Evolutionary conservation across 768 basidiomycete genomes (phyloP), one percentile per base, ranked within the genome.

Genomic region (Calvatia gigantea): DNA sequence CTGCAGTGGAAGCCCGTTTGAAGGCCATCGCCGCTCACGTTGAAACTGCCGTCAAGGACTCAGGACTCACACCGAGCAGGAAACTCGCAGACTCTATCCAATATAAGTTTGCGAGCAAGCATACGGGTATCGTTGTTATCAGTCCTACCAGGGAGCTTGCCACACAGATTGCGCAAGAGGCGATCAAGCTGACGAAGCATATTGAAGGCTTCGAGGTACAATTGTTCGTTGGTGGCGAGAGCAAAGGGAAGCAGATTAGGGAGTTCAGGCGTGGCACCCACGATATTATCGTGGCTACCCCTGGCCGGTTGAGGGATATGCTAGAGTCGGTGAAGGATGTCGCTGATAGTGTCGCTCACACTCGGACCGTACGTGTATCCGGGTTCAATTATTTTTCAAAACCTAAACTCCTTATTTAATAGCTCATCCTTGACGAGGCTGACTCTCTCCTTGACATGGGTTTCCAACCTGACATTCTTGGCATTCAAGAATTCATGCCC

Each of bases 391-490:
- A 23, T 9, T 17, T 51, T 25, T 44, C 25, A 50, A 23, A 32
- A 32, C 6, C 37, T 44, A 44, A 17, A 19, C 54, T 21, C 39
- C 15, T 25, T 28, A 17, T 32, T 54, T 33, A 19, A 32, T 58
- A 93, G 90, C 79, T 98, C 50, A 79, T 98, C 57, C 75, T 98
- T 55, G 97, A 98, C 64, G 93, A 97, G 67, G 91, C 93, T 9
- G 94, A 98, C 64, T 91, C 88, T 0, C 76, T 96, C 11, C 76
- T 98, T 9, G 91, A 94, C 54, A 89, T 94, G 87, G 94, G 94
- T 61, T 97, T 96, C 81, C 81, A 88, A 3, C 81, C 86, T 21
- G 94, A 96, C 62, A 84, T 98, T 28, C 83, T 89, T 19, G 82
- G 79, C 1, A 92, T 96, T 62, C 69, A 79, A 27, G 65, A 73